Conservation (phyloP, 352 stramenopile genomes). For the Phytopythium cucurbitacearum region DNA sequence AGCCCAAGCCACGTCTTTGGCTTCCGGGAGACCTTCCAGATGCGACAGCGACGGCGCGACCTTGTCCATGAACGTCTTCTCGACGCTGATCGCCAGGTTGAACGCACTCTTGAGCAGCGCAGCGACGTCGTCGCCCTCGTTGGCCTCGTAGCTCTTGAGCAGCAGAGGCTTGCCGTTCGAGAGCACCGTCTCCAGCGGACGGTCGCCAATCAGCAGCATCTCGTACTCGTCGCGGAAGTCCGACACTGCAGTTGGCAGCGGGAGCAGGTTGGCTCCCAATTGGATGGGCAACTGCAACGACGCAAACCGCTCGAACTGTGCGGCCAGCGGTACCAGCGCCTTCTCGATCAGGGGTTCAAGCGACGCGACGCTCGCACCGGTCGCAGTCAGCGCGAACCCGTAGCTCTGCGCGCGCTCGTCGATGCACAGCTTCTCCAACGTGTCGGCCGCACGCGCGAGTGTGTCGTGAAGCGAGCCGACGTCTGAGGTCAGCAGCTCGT, state of each 20-base stretch:
- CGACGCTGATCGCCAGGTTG: slow-evolving; percentile 73
- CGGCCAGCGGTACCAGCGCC: slow-evolving; percentile 31
- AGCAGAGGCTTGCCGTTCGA: slow-evolving; percentile 60
- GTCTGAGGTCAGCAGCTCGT: slow-evolving; percentile 24
- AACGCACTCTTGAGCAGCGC: slow-evolving; percentile 76
- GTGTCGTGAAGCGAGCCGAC: slow-evolving; percentile 22
- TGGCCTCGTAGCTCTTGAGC: slow-evolving; percentile 34
- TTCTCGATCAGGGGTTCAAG: slow-evolving; percentile 44
- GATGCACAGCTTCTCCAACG: slow-evolving; percentile 33
- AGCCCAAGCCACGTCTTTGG: slow-evolving; percentile 71
- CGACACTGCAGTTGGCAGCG: slow-evolving; percentile 24
- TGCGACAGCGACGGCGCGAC: slow-evolving; percentile 40
- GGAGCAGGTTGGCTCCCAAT: slow-evolving; percentile 27
- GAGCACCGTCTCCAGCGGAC: slow-evolving; percentile 56
- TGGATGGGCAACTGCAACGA: slow-evolving; percentile 61
- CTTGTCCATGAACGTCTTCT: slow-evolving; percentile 77
- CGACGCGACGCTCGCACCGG: slow-evolving; percentile 6
- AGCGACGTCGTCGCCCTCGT: slow-evolving; percentile 62
- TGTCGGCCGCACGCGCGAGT: slow-evolving; percentile 25
- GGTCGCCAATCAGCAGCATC: slow-evolving; percentile 61
- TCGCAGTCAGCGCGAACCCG: slow-evolving; percentile 38
- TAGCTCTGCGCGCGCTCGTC: slow-evolving; percentile 58
- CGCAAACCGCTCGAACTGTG: slow-evolving; percentile 41
- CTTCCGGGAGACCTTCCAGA: slow-evolving; percentile 26
- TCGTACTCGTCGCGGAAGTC: slow-evolving; percentile 41